Evolutionary conservation across 805 yeast species (phyloP), one percentile per base, ranked within the genome.

Genomic region (Saturnispora sanitii): DNA sequence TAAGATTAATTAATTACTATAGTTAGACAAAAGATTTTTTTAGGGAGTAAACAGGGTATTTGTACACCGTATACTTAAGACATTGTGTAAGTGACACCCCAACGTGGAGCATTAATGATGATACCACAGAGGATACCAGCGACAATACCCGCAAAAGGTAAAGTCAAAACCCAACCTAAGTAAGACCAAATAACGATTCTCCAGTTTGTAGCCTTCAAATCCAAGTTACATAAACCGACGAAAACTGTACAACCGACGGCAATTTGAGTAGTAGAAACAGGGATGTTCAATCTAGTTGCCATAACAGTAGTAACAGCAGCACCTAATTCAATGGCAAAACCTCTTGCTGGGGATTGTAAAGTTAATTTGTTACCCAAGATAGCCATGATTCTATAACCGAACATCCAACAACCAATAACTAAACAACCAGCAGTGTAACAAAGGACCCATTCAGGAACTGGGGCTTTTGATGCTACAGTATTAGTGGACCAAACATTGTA

Each of bases 231-330:
- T 45, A 80, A 64, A 42, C 87, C 90, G 48, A 82, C 83, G 52
- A 73, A 75, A 6, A 81, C 84, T 29, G 83, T 78, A 44, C 85
- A 84, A 45, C 90, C 90, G 42, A 77, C 79, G 12, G 86, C 84
- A 56, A 77, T 72, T 60, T 81, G 88, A 4, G 90, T 82, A 22
- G 90, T 82, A 7, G 87, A 79, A 25, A 80, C 74, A 35, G 90
- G 90, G 47, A 81, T 75, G 4, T 70, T 65, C 47, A 81, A 67
- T 57, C 78, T 81, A 5, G 90, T 75, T 23, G 90, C 88, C 75
- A 82, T 71, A 33, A 79, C 78, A 8, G 77, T 73, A 6, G 90
- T 80, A 40, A 79, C 61, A 31, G 88, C 88, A 46, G 88, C 84
- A 45, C 87, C 88, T 31, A 81, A 64, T 62, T 81, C 90, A 55